Base-by-base conservation (phyloP, 768 basidiomycete species). In the Podaxis pistillaris region DNA sequence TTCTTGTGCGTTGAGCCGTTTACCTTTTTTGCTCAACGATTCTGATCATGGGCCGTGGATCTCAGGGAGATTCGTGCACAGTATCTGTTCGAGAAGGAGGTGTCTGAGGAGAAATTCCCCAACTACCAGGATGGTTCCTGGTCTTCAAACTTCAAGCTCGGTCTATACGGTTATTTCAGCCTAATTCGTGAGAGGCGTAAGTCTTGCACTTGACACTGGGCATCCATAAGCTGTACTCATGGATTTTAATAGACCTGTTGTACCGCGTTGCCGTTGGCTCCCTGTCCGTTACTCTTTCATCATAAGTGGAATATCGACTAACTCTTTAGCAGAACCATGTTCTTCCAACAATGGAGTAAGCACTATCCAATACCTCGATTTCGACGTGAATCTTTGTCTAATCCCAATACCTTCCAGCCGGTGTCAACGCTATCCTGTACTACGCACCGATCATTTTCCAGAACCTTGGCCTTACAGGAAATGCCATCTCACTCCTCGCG, bases 331-430 rank as follows among this genome's bases (percentile, higher is more conserved):
- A 84, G 83, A 64, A 85, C 78, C 46, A 93, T 88, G 89, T 88
- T 87, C 76, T 91, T 89, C 79, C 90, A 91, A 70, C 90, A 91
- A 73, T 91, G 89, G 89, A 90, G 89, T 71, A 62, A 62, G 74
- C 70, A 4, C 22, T 3, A 2, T 13, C 26, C 71, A 4, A 17
- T 7, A 2, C 6, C 36, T 17, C 17, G 19, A 24, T 15, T 13
- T 19, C 13, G 9, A 0, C 3, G 11, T 1, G 13, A 19, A 56
- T 13, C 22, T 8, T 40, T 49, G 30, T 37, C 24, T 41, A 46
- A 50, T 60, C 4, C 9, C 22, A 8, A 5, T 17, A 33, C 26
- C 12, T 19, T 24, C 19, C 50, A 78, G 75, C 78, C 33, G 91
- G 90, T 64, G 80, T 90, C 68, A 90, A 90, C 66, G 87, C 85